Base-by-base conservation (phyloP, 2,329 filamentous ascomycete genomes). In the Chaetomiaceae sp. region DNA sequence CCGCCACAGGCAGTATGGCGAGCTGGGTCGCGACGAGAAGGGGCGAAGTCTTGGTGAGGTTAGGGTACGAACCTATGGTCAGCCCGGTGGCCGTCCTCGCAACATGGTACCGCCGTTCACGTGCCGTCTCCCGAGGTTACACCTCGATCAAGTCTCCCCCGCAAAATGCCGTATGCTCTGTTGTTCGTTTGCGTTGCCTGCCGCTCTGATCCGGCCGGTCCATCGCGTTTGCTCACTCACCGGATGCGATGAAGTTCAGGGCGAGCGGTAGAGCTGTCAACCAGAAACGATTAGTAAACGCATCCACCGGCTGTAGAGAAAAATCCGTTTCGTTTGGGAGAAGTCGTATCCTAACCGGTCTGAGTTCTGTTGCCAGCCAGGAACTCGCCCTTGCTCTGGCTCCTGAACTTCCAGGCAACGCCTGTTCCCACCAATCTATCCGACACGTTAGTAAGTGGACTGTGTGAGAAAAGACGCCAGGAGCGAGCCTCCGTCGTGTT, bases 191-290 rank as follows among this genome's bases (percentile, higher is more conserved):
- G 46, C 19, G 30, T 68, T 75, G 77, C 79, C 79, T n/a, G 76
- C 81, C 81, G 80, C 82, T 80, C 74, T 72, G 69, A 69, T 71
- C 68, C 57, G 44, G 38, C 14, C 24, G 30, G 22, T 18, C 36
- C 34, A 26, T 32, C 45, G 45, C 29, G 38, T 42, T 32, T 47
- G 29, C 20, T 67, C 68, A 91, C 87, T 91, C 81, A 93, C 87
- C 86, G 73, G 86, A 88, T 66, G 87, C 87, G 71, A 93, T 86
- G 73, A 93, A 93, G 71, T 93, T 93, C 63, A 93, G 75, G 66
- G 87, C 86, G 67, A 93, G 72, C 58, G 87, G 87, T 55, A 88
- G 70, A 56, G 84, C 87, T 93, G 60, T 50, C 57, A 3, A 43
- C n/a, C n/a, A n/a, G n/a, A n/a, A n/a, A n/a, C n/a, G n/a, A n/a